These are phyloP conservation scores for Exophiala phaeomuriformis DNA, from an alignment of 2,329 filamentous ascomycete species.

Conservation along the genomic window DNA sequence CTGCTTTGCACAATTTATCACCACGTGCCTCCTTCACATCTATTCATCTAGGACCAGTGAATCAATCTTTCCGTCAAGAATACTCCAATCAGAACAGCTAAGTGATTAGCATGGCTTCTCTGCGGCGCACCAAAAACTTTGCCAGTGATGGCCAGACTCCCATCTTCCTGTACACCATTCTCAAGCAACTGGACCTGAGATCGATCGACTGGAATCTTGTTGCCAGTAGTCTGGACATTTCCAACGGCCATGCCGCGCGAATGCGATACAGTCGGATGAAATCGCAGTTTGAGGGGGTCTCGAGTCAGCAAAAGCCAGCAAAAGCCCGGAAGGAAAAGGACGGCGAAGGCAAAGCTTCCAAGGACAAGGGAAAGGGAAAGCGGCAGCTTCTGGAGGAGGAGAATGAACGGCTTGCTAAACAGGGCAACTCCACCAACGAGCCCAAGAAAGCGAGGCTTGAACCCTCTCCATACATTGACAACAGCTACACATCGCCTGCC, in stretches of 20 bases:
- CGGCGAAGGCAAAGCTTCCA: slow-evolving; percentile 8
- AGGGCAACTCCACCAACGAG: neutral
- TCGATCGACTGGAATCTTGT: slow-evolving; percentile 49
- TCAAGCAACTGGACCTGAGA: slow-evolving; percentile 50
- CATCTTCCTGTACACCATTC: slow-evolving; percentile 49
- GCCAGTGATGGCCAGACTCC: slow-evolving; percentile 44
- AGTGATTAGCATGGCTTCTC: slow-evolving; percentile 13
- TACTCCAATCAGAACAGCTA: neutral
- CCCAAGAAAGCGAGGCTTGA: slow-evolving; percentile 20
- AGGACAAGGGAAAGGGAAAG: slow-evolving; percentile 12
- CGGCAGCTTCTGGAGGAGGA: slow-evolving; percentile 4
- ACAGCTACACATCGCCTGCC: neutral
- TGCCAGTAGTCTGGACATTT: slow-evolving; percentile 44
- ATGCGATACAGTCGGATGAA: slow-evolving; percentile 52
- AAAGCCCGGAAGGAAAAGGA: slow-evolving; percentile 18
- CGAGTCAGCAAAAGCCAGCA: slow-evolving; percentile 19
- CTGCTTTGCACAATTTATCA: slow-evolving; percentile 1
- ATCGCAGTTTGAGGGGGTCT: slow-evolving; percentile 45
- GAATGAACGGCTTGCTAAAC: slow-evolving; percentile 9
- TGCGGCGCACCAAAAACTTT: slow-evolving; percentile 19
- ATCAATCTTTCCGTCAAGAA: neutral
- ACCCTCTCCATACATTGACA: slow-evolving; percentile 1
- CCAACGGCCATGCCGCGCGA: slow-evolving; percentile 51
- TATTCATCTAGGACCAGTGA: neutral
- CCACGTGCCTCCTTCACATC: neutral